Conservation (phyloP, 371 early-diverging fungal species). For the Conidiobolus incongruus region DNA sequence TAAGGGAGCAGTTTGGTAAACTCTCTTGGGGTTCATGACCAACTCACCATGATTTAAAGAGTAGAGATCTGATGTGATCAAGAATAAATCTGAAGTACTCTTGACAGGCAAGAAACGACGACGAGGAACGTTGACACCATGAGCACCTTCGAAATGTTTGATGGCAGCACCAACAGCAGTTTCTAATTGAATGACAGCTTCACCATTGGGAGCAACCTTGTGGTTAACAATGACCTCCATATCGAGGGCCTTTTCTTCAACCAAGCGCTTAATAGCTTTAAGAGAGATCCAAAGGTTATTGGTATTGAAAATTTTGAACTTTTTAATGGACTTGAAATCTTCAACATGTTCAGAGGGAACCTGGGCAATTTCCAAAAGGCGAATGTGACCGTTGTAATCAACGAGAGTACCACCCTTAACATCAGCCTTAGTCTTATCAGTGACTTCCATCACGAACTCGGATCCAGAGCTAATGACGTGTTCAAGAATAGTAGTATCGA, state of each 20-base stretch:
- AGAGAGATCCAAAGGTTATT: conserved; percentile 98
- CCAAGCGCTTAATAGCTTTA: conserved; percentile 84
- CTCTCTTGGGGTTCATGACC: conserved; percentile 73
- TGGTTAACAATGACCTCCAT: conserved; percentile 97
- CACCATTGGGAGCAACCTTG: conserved; percentile 61
- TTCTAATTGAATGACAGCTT: conserved; percentile 96
- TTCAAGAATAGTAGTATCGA: conserved; percentile 82
- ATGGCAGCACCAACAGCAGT: conserved; percentile 99
- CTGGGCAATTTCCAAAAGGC: conserved; percentile 97
- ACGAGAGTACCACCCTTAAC: conserved; percentile 99
- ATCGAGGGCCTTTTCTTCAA: conserved; percentile 58
- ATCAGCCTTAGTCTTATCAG: conserved; percentile 98
- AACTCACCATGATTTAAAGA: conserved; percentile 83
- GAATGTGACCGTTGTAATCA: conserved; percentile 87
- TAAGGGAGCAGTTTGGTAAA: conserved; percentile 82
- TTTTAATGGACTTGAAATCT: conserved; percentile 98
- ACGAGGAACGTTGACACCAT: conserved; percentile 97
- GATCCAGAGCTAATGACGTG: conserved; percentile 75
- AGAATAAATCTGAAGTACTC: conserved; percentile 94
- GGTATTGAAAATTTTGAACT: conserved; percentile 99
- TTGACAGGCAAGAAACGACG: conserved; percentile 98
- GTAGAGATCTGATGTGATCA: conserved; percentile 92
- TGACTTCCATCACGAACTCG: conserved; percentile 99
- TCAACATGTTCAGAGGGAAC: conserved; percentile 94
- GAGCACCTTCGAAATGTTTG: conserved; percentile 91